These are phyloP conservation scores for Amaranthus tricolor DNA, from an alignment of 179 eudicot genomes.

Conservation along the genomic window DNA sequence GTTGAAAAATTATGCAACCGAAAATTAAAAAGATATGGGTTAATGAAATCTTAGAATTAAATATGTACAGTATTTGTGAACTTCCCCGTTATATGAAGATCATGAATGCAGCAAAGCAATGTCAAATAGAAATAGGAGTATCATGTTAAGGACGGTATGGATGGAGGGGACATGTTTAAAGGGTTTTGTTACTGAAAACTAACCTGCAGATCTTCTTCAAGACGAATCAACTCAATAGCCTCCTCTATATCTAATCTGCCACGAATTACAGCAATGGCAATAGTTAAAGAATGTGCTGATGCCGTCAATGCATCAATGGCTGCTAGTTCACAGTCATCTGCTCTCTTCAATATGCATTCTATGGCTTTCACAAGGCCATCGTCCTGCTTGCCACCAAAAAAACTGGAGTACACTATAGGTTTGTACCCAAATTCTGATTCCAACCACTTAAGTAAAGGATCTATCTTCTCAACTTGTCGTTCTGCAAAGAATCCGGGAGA, in stretches of 20 bases:
- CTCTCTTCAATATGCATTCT: constrained; percentile 56
- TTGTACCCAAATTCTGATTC: constrained; percentile 83
- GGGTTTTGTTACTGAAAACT: neutral
- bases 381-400: constrained; percentile 89
- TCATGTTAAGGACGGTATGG: neutral
- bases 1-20: neutral
- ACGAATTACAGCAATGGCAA: constrained; percentile 59
- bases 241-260: constrained; percentile 75
- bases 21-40: neutral
- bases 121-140: neutral
- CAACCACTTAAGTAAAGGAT: constrained; percentile 83
- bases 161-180: neutral
- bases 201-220: constrained; percentile 92
- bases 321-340: constrained; percentile 80
- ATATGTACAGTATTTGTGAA: neutral
- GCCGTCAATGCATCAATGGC: constrained; percentile 89
- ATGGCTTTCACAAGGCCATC: constrained; percentile 70
- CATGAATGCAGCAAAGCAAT: neutral
- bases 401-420: constrained; percentile 71
- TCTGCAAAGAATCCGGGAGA: constrained; percentile 38
- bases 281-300: constrained; percentile 72
- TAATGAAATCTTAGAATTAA: neutral
- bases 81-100: neutral
- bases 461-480: constrained; percentile 73
- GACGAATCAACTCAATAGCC: constrained; percentile 83